Percentiles rank a stretch among this genome's conserved stretches.
These are phyloP conservation scores for Monilinia polystroma DNA, from an alignment of 2,329 filamentous ascomycete genomes.

Conservation along the genomic window DNA sequence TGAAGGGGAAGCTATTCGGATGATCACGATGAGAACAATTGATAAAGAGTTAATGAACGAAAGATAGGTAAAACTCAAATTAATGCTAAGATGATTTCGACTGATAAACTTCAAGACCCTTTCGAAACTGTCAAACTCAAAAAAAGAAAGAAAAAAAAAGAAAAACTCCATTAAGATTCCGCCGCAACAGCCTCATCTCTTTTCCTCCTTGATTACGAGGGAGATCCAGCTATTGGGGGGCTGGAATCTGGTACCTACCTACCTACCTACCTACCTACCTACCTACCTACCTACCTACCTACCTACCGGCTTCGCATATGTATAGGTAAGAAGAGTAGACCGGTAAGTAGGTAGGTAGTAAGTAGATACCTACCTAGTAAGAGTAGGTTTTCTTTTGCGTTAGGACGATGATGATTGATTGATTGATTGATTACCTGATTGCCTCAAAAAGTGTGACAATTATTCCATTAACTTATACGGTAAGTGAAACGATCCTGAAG, in stretches of 20 bases:
- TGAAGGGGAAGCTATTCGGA: constrained; percentile 6
- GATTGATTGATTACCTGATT: no score
- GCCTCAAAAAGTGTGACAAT: constrained; percentile 2
- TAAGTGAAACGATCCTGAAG: background rate
- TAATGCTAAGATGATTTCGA: background rate
- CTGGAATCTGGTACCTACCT: background rate
- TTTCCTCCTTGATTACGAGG: background rate
- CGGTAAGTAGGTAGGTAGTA: no score
- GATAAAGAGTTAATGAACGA: no score
- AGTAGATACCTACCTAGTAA: no score
- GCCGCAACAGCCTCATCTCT: constrained; percentile 5
- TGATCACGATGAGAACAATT: background rate
- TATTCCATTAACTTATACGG: background rate
- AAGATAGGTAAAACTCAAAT: background rate
- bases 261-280: background rate
- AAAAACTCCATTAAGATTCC: background rate
- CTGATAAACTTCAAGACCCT: background rate
- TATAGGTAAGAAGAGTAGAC: no score
- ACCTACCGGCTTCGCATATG: no score
- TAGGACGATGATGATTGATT: background rate
- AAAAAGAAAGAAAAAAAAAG: no score
- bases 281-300: no score
- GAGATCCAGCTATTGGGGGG: background rate
- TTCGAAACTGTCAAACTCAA: background rate
- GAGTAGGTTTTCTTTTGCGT: background rate